These are phyloP conservation scores for Apiospora malaysiana DNA, from an alignment of 2,329 filamentous ascomycete species.

Conservation along the genomic window DNA sequence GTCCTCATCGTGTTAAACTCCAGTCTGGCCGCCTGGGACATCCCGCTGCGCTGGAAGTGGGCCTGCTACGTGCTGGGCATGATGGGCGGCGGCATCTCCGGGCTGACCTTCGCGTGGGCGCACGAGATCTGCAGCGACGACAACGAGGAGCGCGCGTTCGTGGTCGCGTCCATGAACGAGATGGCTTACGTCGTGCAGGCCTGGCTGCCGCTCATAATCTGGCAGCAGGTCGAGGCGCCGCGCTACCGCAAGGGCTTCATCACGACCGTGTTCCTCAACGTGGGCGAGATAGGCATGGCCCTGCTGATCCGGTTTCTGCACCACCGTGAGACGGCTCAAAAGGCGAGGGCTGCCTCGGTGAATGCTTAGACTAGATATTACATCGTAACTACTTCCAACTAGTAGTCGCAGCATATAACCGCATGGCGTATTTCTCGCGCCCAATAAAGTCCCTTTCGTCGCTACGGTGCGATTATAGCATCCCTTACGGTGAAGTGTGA, in stretches of 20 bases:
- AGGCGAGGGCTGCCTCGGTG: not conserved
- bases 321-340: slow-evolving; percentile 41
- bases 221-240: slow-evolving; percentile 68
- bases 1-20: slow-evolving; percentile 48
- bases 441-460: too few relatives aligned
- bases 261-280: slow-evolving; percentile 56
- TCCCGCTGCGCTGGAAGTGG: slow-evolving; percentile 65
- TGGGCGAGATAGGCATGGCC: slow-evolving; percentile 55
- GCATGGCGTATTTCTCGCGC: not conserved
- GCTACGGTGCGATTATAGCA: too few relatives aligned
- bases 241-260: slow-evolving; percentile 65
- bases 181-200: slow-evolving; percentile 73
- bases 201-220: slow-evolving; percentile 70
- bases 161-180: slow-evolving; percentile 70
- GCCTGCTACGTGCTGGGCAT: slow-evolving; percentile 62
- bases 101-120: slow-evolving; percentile 54
- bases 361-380: not conserved
- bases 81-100: slow-evolving; percentile 53
- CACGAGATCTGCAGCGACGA: slow-evolving; percentile 56
- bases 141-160: slow-evolving; percentile 70
- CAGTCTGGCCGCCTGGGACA: slow-evolving; percentile 50
- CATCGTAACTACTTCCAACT: not conserved
- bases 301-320: slow-evolving; percentile 55
- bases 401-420: not conserved
- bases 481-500: too few relatives aligned